Evolutionary conservation across 2,329 filamentous ascomycete genomes (phyloP).

Genomic region (Trichoderma aggressivum): DNA sequence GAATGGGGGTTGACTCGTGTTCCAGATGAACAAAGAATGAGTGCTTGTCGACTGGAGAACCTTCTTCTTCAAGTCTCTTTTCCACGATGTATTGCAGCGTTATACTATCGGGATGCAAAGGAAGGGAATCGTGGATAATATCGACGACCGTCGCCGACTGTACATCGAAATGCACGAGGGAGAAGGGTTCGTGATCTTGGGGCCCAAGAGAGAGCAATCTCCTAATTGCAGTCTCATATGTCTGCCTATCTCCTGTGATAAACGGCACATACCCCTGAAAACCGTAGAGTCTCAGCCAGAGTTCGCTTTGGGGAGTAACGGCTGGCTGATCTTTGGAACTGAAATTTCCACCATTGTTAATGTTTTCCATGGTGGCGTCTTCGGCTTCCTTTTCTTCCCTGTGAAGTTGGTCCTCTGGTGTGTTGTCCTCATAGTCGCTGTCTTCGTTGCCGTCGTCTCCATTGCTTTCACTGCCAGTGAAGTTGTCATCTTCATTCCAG

Average conservation of each 20-base stretch:
- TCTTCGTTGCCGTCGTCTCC: neutral
- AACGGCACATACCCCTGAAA: constrained; percentile 34
- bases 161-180: constrained; percentile 21
- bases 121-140: neutral
- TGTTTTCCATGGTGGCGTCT: neutral
- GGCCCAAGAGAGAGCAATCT: constrained; percentile 25
- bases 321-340: neutral
- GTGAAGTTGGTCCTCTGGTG: neutral
- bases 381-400: neutral
- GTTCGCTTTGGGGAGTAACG: neutral
- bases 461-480: neutral
- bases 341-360: neutral
- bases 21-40: constrained; percentile 29
- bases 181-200: neutral
- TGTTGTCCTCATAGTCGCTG: neutral
- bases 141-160: neutral
- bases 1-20: neutral
- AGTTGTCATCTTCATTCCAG: neutral
- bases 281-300: constrained; percentile 25
- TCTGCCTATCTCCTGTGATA: constrained; percentile 21
- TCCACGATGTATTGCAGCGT: neutral
- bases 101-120: neutral
- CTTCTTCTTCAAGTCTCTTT: neutral
- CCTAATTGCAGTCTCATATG: constrained; percentile 24
- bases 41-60: constrained; percentile 5